Evolutionary conservation across 163 green algal genomes (phyloP).

Genomic region (Scenedesmus sp.): DNA sequence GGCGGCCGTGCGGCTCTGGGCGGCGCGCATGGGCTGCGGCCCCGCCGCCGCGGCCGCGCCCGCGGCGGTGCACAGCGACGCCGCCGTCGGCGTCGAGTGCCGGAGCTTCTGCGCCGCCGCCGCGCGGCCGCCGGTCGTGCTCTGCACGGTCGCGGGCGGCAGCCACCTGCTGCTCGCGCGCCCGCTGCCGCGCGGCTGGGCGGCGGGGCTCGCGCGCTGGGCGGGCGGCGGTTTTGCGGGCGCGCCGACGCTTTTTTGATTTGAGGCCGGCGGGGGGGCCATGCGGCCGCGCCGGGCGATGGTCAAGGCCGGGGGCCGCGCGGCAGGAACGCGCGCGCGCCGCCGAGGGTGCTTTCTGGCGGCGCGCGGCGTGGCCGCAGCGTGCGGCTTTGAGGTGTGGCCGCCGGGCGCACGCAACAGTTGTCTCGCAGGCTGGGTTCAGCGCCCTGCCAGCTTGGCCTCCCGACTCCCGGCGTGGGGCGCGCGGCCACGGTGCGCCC

Average conservation of each 20-base stretch:
- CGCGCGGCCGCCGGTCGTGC: conserved; percentile 1
- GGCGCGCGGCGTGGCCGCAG: too few relatives aligned
- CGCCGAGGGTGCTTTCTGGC: too few relatives aligned
- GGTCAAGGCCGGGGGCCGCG: too few relatives aligned
- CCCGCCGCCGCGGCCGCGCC: not conserved
- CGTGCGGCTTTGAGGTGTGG: too few relatives aligned
- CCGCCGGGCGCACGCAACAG: too few relatives aligned
- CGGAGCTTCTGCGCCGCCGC: not conserved
- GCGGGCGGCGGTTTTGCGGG: not conserved
- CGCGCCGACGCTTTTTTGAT: not conserved
- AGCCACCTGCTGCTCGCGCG: not conserved
- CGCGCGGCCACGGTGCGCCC: too few relatives aligned
- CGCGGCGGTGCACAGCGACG: not conserved
- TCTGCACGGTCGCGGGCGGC: not conserved
- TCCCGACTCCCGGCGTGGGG: too few relatives aligned
- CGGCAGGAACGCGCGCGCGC: too few relatives aligned
- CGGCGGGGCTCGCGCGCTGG: conserved; percentile 20
- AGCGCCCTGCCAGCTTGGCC: too few relatives aligned
- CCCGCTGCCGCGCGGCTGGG: not conserved
- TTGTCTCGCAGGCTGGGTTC: too few relatives aligned
- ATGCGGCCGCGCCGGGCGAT: too few relatives aligned
- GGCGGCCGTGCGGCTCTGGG: conserved; percentile 2
- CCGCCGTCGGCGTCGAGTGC: not conserved
- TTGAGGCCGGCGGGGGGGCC: too few relatives aligned
- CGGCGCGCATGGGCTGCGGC: not conserved